Conservation (phyloP, 345 rosid species). For the Linum trigynum region DNA sequence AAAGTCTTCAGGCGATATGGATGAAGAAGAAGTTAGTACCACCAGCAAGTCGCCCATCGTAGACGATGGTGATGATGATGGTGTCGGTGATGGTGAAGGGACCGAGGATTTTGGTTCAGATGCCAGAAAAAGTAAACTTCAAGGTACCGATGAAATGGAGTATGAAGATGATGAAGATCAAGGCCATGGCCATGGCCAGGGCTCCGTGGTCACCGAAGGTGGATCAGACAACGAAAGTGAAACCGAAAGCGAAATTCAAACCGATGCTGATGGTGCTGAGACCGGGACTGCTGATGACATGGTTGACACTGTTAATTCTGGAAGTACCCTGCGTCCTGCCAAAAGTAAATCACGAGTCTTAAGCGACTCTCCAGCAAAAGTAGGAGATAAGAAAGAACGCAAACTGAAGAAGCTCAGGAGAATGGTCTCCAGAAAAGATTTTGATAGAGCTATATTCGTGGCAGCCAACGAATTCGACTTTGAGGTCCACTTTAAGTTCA, state of each 20-base stretch:
- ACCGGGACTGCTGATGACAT: slow-evolving; percentile 25
- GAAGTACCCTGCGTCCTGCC: slow-evolving; percentile 7
- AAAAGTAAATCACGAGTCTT: background rate
- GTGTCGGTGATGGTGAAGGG: slow-evolving; percentile 42
- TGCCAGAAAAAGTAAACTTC: slow-evolving; percentile 51
- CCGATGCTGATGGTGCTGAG: slow-evolving; percentile 24
- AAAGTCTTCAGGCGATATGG: slow-evolving; percentile 35
- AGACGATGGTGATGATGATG: slow-evolving; percentile 22
- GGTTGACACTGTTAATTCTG: slow-evolving; percentile 19
- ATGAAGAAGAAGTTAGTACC: slow-evolving; percentile 31
- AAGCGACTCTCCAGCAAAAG: slow-evolving; percentile 7
- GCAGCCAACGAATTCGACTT: slow-evolving; percentile 35
- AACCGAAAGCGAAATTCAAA: slow-evolving; percentile 30
- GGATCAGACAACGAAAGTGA: slow-evolving; percentile 29
- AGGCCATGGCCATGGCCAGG: slow-evolving; percentile 25
- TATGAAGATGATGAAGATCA: slow-evolving; percentile 59
- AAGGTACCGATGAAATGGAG: slow-evolving; percentile 61
- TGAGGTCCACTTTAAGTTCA: slow-evolving; percentile 66
- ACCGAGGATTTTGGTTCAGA: slow-evolving; percentile 82
- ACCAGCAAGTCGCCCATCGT: slow-evolving; percentile 23
- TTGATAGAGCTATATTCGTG: slow-evolving; percentile 45
- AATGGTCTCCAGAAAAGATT: slow-evolving; percentile 10
- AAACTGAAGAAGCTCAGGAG: slow-evolving; percentile 26
- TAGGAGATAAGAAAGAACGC: slow-evolving; percentile 13
- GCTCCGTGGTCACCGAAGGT: slow-evolving; percentile 10